Conservation (phyloP, 108 stramenopile species). For the Nitzschia putrida region DNA sequence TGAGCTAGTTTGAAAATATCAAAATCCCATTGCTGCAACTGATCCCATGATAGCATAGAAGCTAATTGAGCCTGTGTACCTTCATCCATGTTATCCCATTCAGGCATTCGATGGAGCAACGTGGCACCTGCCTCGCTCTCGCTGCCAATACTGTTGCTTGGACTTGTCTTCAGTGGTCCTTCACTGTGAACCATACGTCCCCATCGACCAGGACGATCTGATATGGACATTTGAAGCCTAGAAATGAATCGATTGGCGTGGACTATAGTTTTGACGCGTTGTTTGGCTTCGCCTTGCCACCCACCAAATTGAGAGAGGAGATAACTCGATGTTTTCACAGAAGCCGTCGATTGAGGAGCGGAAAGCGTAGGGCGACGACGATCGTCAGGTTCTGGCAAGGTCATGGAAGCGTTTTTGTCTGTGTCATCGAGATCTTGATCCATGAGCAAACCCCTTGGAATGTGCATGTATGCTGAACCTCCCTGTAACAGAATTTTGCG, state of each 20-base stretch:
- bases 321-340: neutral
- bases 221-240: neutral
- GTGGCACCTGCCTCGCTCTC: neutral
- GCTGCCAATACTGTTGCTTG: neutral
- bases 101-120: neutral
- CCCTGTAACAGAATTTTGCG: slow-evolving; percentile 5
- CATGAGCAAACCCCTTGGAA: slow-evolving; percentile 11
- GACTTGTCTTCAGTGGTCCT: neutral
- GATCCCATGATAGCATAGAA: slow-evolving; percentile 47
- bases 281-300: slow-evolving; percentile 4
- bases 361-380: too few species aligned
- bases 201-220: too few species aligned
- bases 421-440: too few species aligned
- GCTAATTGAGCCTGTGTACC: slow-evolving; percentile 21
- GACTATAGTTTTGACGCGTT: neutral
- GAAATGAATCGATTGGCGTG: slow-evolving; percentile 15
- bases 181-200: too few species aligned
- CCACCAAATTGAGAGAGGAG: slow-evolving; percentile 12
- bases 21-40: slow-evolving; percentile 59
- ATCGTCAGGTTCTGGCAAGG: neutral
- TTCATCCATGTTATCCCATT: slow-evolving; percentile 4
- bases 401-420: too few species aligned
- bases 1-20: slow-evolving; percentile 55
- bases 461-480: neutral
- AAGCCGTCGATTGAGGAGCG: neutral